Evolutionary conservation across 2,329 filamentous ascomycete species (phyloP), one percentile per base, ranked within the genome.

Genomic region (Grosmannia serpens): DNA sequence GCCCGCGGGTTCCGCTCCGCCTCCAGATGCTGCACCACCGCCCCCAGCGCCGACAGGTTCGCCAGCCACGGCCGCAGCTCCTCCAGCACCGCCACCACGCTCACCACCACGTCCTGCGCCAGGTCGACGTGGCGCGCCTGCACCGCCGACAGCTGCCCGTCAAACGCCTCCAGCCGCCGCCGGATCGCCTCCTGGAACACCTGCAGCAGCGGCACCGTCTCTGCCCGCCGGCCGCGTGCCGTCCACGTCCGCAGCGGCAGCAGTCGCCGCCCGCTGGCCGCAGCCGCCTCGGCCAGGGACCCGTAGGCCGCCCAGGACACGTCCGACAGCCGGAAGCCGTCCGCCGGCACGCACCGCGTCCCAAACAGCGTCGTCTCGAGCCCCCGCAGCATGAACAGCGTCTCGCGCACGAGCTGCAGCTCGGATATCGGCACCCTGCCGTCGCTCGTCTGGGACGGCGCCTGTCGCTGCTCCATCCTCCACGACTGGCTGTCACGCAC

Each of bases 321-420:
- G 59, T 78, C 73, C 0, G 70, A 66, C 29, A 82, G 72, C 58
- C 81, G 76, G 57, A 76, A 81, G 1, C 64, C 65, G 4, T 71
- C 65, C 1, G 71, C 68, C 0, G 75, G 74, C 8, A 68, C 63
- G 17, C 72, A 74, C 54, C 75, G 66, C 4, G 64, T 26, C 58
- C 73, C 73, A 65, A 91, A 96, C 1, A 96, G 67, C 1, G 84
- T 86, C 2, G 88, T 92, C 7, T 85, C 80, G 4, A 94, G 74
- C 0, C 91, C 91, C 57, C 84, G 82, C 0, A 97, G 78, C 89
- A 96, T 95, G 65, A 89, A 92, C 0, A 96, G 75, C 0, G 84
- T 81, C 67, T 97, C 91, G 53, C 90, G 83, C 29, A 91, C 74
- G 13, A 85, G 75, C 62, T 91, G 84, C 1, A 88, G 74, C 68